phyloP scores from a whole-genome alignment of 1,139 yeast species.

The Candida gigantensis region DNA sequence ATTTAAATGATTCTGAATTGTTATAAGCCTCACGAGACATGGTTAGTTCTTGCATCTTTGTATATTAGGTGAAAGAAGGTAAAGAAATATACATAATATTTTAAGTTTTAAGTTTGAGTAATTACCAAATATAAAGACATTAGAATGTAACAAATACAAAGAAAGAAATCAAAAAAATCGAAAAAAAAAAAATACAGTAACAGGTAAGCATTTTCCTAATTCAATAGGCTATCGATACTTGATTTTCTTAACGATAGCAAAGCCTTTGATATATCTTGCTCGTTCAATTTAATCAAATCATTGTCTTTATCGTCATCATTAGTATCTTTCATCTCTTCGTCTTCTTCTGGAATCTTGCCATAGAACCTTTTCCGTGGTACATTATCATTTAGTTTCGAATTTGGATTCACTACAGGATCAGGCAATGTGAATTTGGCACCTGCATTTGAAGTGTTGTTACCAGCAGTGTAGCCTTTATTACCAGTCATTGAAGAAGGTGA shows the following conservation, averaged over 20 bases:
- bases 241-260: conserved; percentile 47
- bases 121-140: conserved; percentile 19
- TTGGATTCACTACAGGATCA: conserved; percentile 38
- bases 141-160: conserved; percentile 13
- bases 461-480: conserved; percentile 6
- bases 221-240: conserved; percentile 42
- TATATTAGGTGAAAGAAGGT: background rate
- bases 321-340: conserved; percentile 9
- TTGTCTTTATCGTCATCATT: conserved; percentile 3
- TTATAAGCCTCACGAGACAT: conserved; percentile 10
- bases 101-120: no score
- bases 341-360: conserved; percentile 23
- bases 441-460: conserved; percentile 4
- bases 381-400: conserved; percentile 15
- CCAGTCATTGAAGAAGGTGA: conserved; percentile 3
- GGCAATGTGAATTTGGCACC: conserved; percentile 32
- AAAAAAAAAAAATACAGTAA: background rate
- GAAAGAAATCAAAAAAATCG: conserved; percentile 6
- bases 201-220: conserved; percentile 20
- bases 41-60: background rate
- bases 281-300: conserved; percentile 19
- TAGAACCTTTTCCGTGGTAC: conserved; percentile 31
- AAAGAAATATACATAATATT: conserved; percentile 1
- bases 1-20: conserved; percentile 37
- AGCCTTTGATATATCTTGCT: conserved; percentile 44